Evolutionary conservation across 2,329 filamentous ascomycete genomes (phyloP).

Genomic region (Exophiala viscosa): DNA sequence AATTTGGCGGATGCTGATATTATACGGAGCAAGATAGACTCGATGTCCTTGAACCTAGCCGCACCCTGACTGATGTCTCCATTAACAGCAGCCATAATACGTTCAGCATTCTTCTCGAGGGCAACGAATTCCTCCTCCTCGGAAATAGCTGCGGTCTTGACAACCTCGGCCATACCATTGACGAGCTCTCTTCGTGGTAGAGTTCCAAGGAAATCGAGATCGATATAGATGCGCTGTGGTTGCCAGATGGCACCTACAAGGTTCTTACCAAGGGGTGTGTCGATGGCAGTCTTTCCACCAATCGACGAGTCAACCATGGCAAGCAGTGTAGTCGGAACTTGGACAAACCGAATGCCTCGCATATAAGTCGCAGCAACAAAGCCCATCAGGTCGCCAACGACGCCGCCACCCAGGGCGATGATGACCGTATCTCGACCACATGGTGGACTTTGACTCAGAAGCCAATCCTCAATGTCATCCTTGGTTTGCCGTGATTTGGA

Average conservation of each 20-base stretch:
- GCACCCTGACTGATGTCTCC: slow-evolving; percentile 54
- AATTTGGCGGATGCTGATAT: slow-evolving; percentile 87
- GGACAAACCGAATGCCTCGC: slow-evolving; percentile 92
- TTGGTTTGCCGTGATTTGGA: slow-evolving; percentile 94
- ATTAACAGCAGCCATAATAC: slow-evolving; percentile 70
- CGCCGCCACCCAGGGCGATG: slow-evolving; percentile 89
- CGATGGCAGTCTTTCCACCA: slow-evolving; percentile 96
- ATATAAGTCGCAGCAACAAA: slow-evolving; percentile 98
- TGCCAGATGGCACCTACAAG: slow-evolving; percentile 96
- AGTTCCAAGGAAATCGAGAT: slow-evolving; percentile 85
- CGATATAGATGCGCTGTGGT: slow-evolving; percentile 88
- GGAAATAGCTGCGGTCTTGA: slow-evolving; percentile 97
- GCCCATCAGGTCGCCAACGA: slow-evolving; percentile 96
- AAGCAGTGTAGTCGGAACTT: slow-evolving; percentile 90
- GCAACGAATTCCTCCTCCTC: slow-evolving; percentile 79
- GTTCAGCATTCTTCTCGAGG: slow-evolving; percentile 74
- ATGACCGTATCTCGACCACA: slow-evolving; percentile 94
- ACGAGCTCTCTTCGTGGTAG: slow-evolving; percentile 89
- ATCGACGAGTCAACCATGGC: slow-evolving; percentile 99
- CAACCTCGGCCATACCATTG: slow-evolving; percentile 97
- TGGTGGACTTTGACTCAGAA: slow-evolving; percentile 73
- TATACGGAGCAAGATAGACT: slow-evolving; percentile 67
- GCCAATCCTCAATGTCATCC: slow-evolving; percentile 95
- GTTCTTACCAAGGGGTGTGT: slow-evolving; percentile 94
- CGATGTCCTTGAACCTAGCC: slow-evolving; percentile 66